Conservation (phyloP, 1,284 basidiomycete genomes). For the Limonomyces culmigenus region DNA sequence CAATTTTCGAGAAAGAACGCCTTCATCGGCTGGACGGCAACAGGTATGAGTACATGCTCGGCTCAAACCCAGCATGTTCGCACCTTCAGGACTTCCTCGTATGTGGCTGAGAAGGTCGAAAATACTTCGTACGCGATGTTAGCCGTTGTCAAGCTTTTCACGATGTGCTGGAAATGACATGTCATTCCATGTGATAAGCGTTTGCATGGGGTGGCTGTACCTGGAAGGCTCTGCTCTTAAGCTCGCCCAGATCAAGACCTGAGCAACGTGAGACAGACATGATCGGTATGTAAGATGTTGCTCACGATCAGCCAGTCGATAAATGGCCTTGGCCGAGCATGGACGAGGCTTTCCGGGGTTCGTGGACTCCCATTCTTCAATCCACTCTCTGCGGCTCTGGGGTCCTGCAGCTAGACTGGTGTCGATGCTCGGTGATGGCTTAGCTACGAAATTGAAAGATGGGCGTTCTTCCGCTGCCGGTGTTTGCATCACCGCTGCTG, state of each 20-base stretch:
- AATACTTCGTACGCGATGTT: slow-evolving; percentile 83
- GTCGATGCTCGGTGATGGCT: no score
- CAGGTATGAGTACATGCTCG: neutral
- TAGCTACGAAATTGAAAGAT: no score
- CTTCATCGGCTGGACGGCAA: neutral
- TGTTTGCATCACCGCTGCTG: neutral
- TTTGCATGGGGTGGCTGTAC: slow-evolving; percentile 14
- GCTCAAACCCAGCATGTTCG: slow-evolving; percentile 5
- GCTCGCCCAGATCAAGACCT: slow-evolving; percentile 53
- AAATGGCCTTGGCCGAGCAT: slow-evolving; percentile 79
- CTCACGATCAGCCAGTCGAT: slow-evolving; percentile 71
- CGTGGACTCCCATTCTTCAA: slow-evolving; percentile 38
- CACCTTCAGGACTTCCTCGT: slow-evolving; percentile 71
- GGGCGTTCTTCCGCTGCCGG: neutral
- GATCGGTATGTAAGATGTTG: slow-evolving; percentile 5
- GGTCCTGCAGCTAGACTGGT: neutral
- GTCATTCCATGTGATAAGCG: slow-evolving; percentile 1
- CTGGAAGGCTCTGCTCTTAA: slow-evolving; percentile 54
- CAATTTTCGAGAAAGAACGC: slow-evolving; percentile 70
- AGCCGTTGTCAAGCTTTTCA: slow-evolving; percentile 53
- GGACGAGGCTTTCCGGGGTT: slow-evolving; percentile 54
- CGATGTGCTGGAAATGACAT: slow-evolving; percentile 40
- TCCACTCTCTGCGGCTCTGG: slow-evolving; percentile 38
- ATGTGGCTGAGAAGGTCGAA: slow-evolving; percentile 68
- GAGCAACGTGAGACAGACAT: slow-evolving; percentile 3